Percentiles rank a stretch among this genome's conserved stretches.
These are phyloP conservation scores for Epithemia pelagica DNA, from an alignment of 108 stramenopile species.

Conservation along the genomic window DNA sequence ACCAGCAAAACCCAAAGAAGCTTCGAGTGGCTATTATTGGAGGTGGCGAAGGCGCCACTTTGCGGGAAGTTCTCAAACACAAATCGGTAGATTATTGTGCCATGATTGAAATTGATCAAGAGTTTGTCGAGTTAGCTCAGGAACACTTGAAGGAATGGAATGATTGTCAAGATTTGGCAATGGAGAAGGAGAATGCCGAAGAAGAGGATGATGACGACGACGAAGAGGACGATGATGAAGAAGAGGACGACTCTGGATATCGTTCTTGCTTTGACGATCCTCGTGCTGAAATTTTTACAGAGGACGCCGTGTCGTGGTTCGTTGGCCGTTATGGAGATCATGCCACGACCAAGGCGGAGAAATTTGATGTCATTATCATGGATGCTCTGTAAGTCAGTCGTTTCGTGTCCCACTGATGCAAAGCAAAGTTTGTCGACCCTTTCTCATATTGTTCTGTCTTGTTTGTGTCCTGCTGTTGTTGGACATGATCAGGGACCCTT, in stretches of 20 bases:
- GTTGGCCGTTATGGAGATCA: constrained; percentile 1
- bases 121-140: constrained; percentile 29
- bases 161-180: constrained; percentile 26
- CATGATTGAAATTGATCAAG: constrained; percentile 51
- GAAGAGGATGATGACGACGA: no score
- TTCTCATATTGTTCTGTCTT: not conserved
- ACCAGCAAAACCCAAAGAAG: constrained; percentile 52
- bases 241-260: no score
- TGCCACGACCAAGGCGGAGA: constrained; percentile 13
- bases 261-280: not conserved
- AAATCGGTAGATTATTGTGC: constrained; percentile 63
- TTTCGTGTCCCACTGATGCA: not conserved
- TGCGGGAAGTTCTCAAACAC: constrained; percentile 83
- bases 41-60: constrained; percentile 73
- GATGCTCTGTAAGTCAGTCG: constrained; percentile 36
- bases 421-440: not conserved
- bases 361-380: constrained; percentile 45
- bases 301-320: not conserved
- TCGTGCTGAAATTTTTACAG: not conserved
- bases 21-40: constrained; percentile 62
- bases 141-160: constrained; percentile 37
- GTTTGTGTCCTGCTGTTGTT: not conserved
- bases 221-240: no score
- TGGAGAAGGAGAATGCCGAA: not conserved
- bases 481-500: constrained; percentile 21